Evolutionary conservation across 2,329 filamentous ascomycete genomes (phyloP).

Genomic region (Aspergillus hortae): DNA sequence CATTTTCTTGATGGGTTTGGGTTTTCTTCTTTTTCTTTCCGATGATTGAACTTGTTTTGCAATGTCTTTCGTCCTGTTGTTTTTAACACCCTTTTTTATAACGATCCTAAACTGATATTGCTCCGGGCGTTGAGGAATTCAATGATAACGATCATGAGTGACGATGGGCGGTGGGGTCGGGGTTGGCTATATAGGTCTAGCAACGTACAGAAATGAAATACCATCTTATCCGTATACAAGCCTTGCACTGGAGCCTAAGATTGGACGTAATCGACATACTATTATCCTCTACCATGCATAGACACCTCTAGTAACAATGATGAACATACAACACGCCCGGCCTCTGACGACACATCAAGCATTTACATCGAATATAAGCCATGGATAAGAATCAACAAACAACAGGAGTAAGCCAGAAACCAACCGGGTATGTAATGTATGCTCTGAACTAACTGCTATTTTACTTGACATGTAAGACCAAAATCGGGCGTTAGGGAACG

Average conservation of each 20-base stretch:
- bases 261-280: neutral
- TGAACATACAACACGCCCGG: too few species aligned
- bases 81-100: constrained; percentile 4
- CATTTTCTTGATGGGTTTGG: neutral
- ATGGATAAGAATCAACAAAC: neutral
- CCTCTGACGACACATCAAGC: neutral
- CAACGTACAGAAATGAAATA: neutral
- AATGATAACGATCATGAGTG: neutral
- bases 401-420: neutral
- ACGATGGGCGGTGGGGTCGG: neutral
- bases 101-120: constrained; percentile 1
- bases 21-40: constrained; percentile 3
- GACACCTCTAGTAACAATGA: too few species aligned
- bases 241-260: neutral
- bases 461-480: too few species aligned
- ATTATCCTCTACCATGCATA: neutral
- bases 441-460: too few species aligned
- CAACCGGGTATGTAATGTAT: constrained; percentile 3
- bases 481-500: too few species aligned
- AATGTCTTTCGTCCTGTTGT: neutral
- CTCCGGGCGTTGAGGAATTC: neutral
- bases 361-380: constrained; percentile 5
- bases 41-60: neutral
- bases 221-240: neutral
- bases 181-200: neutral